These are phyloP conservation scores for Wickerhamomyces rabaulensis DNA, from an alignment of 805 yeast genomes.

Conservation along the genomic window DNA sequence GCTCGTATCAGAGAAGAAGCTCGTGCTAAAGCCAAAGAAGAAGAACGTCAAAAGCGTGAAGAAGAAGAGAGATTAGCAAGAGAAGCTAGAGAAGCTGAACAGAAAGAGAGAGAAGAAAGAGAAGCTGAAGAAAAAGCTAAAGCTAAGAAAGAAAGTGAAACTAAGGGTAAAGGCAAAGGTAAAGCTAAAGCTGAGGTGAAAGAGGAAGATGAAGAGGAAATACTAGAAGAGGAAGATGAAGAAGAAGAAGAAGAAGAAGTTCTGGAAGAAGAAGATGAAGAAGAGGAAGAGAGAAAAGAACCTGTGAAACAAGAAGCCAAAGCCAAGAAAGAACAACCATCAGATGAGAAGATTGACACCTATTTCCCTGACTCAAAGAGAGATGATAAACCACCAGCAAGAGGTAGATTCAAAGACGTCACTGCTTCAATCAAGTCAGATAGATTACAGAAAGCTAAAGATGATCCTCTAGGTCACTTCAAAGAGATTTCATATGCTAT, in stretches of 20 bases:
- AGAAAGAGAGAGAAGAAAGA: constrained; percentile 9
- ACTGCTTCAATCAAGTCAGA: constrained; percentile 1
- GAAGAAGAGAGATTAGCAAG: constrained; percentile 2
- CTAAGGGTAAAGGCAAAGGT: constrained; percentile 4
- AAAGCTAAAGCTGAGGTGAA: not conserved
- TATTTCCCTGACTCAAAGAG: not conserved
- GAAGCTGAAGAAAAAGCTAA: constrained; percentile 1
- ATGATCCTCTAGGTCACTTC: not conserved
- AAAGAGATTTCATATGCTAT: constrained; percentile 1
- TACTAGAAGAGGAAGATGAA: not conserved
- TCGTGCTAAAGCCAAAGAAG: not conserved
- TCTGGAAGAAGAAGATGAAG: constrained; percentile 2
- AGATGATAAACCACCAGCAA: not conserved
- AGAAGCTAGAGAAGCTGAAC: constrained; percentile 10
- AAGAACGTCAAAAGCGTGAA: constrained; percentile 1
- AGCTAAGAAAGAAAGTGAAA: constrained; percentile 6
- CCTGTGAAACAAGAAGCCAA: not conserved
- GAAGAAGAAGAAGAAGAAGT: constrained; percentile 4
- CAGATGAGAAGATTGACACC: not conserved
- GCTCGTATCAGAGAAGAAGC: constrained; percentile 2
- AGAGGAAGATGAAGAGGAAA: constrained; percentile 5
- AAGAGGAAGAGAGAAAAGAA: not conserved
- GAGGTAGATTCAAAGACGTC: constrained; percentile 4
- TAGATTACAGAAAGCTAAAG: not conserved
- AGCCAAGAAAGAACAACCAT: not conserved